Evolutionary conservation across 139 green algal species (phyloP).

Genomic region (Edaphochlamys debaryana): DNA sequence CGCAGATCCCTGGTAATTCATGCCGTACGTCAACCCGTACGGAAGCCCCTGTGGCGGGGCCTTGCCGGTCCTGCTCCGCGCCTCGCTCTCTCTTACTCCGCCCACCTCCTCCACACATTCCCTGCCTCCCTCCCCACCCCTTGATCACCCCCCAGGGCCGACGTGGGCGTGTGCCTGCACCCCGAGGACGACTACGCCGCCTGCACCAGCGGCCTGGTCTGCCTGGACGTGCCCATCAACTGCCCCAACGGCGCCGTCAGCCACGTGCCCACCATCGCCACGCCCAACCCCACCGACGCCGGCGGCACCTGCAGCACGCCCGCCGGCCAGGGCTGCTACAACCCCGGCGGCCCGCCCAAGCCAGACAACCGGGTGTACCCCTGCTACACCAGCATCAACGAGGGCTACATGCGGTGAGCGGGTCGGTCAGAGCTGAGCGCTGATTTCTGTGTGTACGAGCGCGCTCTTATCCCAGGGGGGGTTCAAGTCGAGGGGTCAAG

Average conservation of each 20-base stretch:
- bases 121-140: no score
- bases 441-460: no score
- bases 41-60: no score
- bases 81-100: no score
- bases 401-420: neutral
- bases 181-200: neutral
- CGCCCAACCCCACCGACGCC: neutral
- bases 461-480: no score
- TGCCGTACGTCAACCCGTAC: no score
- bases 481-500: no score
- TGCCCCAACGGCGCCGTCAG: neutral
- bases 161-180: neutral
- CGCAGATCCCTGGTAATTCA: neutral
- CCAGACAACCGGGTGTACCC: neutral
- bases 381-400: neutral
- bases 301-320: neutral
- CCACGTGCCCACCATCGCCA: neutral
- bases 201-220: neutral
- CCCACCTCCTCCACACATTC: no score
- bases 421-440: no score
- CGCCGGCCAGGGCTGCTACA: neutral
- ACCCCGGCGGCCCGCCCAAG: neutral
- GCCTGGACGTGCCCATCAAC: slow-evolving; percentile 7
- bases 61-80: no score
- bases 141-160: neutral